Evolutionary conservation across 345 rosid species (phyloP).

Genomic region (Cardiospermum halicacabum): DNA sequence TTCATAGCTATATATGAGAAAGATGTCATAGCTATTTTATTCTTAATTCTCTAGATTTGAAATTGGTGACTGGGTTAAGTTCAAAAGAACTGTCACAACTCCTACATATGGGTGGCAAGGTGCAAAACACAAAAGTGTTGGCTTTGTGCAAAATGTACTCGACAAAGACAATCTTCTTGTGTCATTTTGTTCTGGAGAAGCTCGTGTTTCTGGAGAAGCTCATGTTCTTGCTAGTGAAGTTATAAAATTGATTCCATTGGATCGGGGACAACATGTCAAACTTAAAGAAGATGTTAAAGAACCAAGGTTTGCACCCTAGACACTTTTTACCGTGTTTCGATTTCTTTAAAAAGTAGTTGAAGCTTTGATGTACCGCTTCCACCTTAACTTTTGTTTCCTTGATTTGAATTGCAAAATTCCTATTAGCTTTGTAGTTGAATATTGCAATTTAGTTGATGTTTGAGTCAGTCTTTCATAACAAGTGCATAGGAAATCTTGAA

Average conservation of each 20-base stretch:
- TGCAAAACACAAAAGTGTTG: conserved; percentile 84
- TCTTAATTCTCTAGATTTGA: conserved; percentile 50
- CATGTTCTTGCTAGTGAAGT: conserved; percentile 81
- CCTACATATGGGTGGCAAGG: conserved; percentile 95
- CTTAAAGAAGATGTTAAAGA: conserved; percentile 72
- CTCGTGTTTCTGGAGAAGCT: conserved; percentile 78
- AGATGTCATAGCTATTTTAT: not conserved
- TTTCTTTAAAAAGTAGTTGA: not conserved
- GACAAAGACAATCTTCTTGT: conserved; percentile 71
- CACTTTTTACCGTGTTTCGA: conserved; percentile 3
- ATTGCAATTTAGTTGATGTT: not conserved
- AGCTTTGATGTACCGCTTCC: not conserved
- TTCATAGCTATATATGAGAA: not conserved
- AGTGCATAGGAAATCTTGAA: not conserved
- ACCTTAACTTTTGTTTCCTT: not conserved
- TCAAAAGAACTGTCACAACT: conserved; percentile 62
- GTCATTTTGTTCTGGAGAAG: conserved; percentile 90
- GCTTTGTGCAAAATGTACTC: conserved; percentile 81
- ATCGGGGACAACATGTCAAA: conserved; percentile 92
- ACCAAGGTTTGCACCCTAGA: conserved; percentile 66
- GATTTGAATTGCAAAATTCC: conserved; percentile 1
- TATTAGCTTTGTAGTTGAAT: not conserved
- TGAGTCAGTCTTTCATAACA: not conserved
- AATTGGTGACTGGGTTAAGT: conserved; percentile 97
- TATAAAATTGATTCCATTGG: conserved; percentile 82